Evolutionary conservation across 176 grass and related monocot species (phyloP).

Genomic region (Zea luxurians): DNA sequence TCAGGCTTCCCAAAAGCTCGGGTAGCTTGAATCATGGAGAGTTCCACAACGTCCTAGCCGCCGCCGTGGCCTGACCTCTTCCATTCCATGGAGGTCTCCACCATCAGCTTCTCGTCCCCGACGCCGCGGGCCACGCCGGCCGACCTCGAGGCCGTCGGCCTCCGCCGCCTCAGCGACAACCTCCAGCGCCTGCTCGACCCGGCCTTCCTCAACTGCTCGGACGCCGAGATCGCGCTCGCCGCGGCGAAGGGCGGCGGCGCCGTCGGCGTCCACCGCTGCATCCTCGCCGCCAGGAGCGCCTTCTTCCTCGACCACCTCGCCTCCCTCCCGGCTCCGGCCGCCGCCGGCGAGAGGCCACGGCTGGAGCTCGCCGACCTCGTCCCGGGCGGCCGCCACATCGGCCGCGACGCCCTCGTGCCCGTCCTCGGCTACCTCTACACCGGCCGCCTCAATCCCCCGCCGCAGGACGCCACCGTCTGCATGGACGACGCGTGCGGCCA

Average conservation of each 20-base stretch:
- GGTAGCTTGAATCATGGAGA: background rate
- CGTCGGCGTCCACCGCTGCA: slow-evolving; percentile 65
- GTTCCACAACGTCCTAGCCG: slow-evolving; percentile 24
- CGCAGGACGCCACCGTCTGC: slow-evolving; percentile 55
- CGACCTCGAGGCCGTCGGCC: slow-evolving; percentile 50
- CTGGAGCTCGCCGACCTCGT: slow-evolving; percentile 50
- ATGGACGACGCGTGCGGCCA: slow-evolving; percentile 52
- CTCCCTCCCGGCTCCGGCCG: background rate
- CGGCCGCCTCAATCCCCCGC: slow-evolving; percentile 48
- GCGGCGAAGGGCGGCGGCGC: slow-evolving; percentile 20
- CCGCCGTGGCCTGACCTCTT: too few species aligned
- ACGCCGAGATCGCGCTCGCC: slow-evolving; percentile 57
- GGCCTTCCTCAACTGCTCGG: slow-evolving; percentile 61
- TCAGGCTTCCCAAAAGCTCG: background rate
- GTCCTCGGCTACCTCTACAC: slow-evolving; percentile 67
- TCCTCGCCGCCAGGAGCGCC: slow-evolving; percentile 67
- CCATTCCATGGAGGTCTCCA: slow-evolving; percentile 43
- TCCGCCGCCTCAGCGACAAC: slow-evolving; percentile 66
- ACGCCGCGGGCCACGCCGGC: slow-evolving; percentile 2
- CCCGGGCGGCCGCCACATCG: slow-evolving; percentile 45
- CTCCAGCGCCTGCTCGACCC: slow-evolving; percentile 68
- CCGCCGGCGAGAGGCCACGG: slow-evolving; percentile 30
- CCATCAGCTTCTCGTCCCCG: slow-evolving; percentile 45
- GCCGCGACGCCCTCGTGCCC: slow-evolving; percentile 57
- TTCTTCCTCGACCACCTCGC: slow-evolving; percentile 67